These are phyloP conservation scores for Xylariaceae sp. DNA, from an alignment of 2,329 filamentous ascomycete species.

Conservation along the genomic window DNA sequence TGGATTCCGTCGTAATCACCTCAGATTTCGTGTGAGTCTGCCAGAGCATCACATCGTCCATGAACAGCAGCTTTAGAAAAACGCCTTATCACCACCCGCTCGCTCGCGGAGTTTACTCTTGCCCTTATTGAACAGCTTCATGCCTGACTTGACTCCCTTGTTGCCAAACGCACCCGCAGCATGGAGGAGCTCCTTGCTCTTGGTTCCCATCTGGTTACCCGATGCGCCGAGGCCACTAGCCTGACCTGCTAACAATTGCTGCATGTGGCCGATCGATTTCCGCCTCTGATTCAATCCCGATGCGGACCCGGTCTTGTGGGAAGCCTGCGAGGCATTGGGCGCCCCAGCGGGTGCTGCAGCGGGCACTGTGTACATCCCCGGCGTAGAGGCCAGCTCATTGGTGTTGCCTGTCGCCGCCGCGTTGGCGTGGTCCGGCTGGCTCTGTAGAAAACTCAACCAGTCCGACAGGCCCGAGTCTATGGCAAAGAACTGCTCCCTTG, in stretches of 20 bases:
- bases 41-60: conserved; percentile 25
- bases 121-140: conserved; percentile 85
- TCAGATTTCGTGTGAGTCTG: conserved; percentile 4
- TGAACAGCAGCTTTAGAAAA: conserved; percentile 51
- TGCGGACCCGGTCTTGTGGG: conserved; percentile 37
- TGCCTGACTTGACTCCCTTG: conserved; percentile 84
- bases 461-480: conserved; percentile 69
- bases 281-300: conserved; percentile 28
- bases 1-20: conserved; percentile 5
- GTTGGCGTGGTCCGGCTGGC: conserved; percentile 44
- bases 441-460: conserved; percentile 48
- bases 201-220: conserved; percentile 64
- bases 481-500: conserved; percentile 62
- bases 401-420: conserved; percentile 12
- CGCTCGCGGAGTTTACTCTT: conserved; percentile 69
- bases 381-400: conserved; percentile 2
- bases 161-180: conserved; percentile 85
- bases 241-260: conserved; percentile 35
- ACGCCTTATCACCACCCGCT: conserved; percentile 75
- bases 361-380: conserved; percentile 10
- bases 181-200: conserved; percentile 84
- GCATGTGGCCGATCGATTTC: conserved; percentile 28
- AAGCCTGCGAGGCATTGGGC: conserved; percentile 35
- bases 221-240: conserved; percentile 48
- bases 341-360: conserved; percentile 4